Percentiles rank a stretch among this genome's conserved stretches.
These are phyloP conservation scores for Calonectria naviculata DNA, from an alignment of 2,329 filamentous ascomycete species.

Conservation along the genomic window DNA sequence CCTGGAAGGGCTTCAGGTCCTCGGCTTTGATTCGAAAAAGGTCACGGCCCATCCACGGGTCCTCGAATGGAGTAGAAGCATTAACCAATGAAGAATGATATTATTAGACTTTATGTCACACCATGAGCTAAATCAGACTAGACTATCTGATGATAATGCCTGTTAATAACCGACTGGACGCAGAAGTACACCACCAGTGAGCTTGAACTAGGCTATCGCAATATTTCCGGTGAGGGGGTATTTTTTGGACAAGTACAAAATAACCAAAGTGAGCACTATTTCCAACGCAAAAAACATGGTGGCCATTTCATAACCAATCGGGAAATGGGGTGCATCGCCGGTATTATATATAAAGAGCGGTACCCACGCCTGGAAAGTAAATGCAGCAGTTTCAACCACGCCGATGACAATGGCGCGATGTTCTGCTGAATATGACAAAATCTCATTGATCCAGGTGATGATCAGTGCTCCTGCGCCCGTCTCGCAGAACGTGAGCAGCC, in stretches of 20 bases:
- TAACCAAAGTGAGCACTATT: constrained; percentile 36
- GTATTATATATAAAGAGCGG: constrained; percentile 51
- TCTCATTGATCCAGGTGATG: constrained; percentile 61
- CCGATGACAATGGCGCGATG: constrained; percentile 61
- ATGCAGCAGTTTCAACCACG: constrained; percentile 57
- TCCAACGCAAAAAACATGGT: constrained; percentile 46
- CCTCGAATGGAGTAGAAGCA: not conserved
- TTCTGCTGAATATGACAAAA: constrained; percentile 57
- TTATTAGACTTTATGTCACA: no score
- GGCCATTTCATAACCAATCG: constrained; percentile 48
- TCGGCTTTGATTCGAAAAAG: not conserved
- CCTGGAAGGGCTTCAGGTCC: not conserved
- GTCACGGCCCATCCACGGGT: not conserved
- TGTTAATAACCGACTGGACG: no score
- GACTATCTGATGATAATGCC: no score
- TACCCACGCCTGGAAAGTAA: constrained; percentile 57
- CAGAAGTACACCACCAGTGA: no score
- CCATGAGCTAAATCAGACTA: no score
- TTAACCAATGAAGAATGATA: not conserved
- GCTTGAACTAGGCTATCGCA: no score
- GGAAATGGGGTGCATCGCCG: constrained; percentile 51
- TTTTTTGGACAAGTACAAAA: constrained; percentile 25
- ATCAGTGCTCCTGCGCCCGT: constrained; percentile 48
- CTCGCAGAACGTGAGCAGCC: constrained; percentile 49
- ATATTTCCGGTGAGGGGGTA: not conserved